These are phyloP conservation scores for Canavalia gladiata DNA, from an alignment of 306 rosid species.

Conservation along the genomic window DNA sequence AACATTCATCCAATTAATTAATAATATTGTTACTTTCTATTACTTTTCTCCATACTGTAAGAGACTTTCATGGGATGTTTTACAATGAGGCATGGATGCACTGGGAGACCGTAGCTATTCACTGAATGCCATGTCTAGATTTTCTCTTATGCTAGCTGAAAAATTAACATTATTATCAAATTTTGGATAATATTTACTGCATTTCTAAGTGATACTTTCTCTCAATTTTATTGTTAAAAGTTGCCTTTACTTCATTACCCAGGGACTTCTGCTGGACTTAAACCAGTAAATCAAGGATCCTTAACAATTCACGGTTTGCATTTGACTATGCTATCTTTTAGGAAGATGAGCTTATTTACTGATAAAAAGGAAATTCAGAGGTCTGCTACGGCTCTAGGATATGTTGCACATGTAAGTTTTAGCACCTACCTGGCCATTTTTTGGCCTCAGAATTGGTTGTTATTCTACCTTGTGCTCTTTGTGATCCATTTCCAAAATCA, in stretches of 20 bases:
- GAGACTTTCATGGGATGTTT: neutral
- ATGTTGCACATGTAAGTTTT: conserved; percentile 84
- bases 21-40: neutral
- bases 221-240: conserved; percentile 38
- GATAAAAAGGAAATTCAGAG: conserved; percentile 93
- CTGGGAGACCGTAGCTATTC: conserved; percentile 5
- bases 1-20: conserved; percentile 4
- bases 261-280: conserved; percentile 75
- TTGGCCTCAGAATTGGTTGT: conserved; percentile 26
- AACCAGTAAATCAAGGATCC: conserved; percentile 75
- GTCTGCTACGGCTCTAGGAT: conserved; percentile 95
- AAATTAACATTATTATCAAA: neutral
- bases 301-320: conserved; percentile 89
- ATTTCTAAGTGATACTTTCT: conserved; percentile 28
- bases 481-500: neutral
- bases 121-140: neutral
- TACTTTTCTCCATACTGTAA: neutral
- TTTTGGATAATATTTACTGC: conserved; percentile 40
- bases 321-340: conserved; percentile 83
- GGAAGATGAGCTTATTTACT: conserved; percentile 84
- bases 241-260: conserved; percentile 43
- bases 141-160: conserved; percentile 25
- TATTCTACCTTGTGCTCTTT: neutral
- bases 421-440: conserved; percentile 10
- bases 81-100: conserved; percentile 11